Evolutionary conservation across 805 yeast genomes (phyloP).

Genomic region (Candida nitratophila): DNA sequence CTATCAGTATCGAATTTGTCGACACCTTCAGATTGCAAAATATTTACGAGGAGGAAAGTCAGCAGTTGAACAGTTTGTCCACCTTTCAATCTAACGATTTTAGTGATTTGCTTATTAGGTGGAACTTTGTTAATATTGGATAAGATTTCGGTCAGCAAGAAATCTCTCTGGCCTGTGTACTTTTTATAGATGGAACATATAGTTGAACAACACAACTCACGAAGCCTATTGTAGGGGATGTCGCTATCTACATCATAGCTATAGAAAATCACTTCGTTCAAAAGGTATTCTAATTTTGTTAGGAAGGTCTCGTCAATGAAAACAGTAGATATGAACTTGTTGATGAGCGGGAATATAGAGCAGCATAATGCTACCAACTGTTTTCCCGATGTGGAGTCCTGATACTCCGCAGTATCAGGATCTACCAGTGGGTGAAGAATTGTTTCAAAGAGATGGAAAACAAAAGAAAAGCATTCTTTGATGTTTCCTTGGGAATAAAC

Average conservation of each 20-base stretch:
- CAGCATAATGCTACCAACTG: neutral
- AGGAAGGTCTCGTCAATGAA: constrained; percentile 42
- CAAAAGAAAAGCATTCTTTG: constrained; percentile 31
- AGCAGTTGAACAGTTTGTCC: constrained; percentile 45
- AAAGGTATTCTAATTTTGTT: constrained; percentile 53
- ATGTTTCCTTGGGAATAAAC: constrained; percentile 41
- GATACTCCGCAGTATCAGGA: neutral
- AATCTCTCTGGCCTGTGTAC: constrained; percentile 46
- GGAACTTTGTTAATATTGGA: constrained; percentile 45
- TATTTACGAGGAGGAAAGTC: constrained; percentile 36
- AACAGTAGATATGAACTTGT: constrained; percentile 7
- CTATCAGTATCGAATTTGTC: neutral
- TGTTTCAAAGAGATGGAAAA: constrained; percentile 20
- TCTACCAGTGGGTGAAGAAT: neutral
- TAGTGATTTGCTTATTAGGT: constrained; percentile 32
- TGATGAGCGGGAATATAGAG: constrained; percentile 6
- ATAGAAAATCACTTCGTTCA: constrained; percentile 33
- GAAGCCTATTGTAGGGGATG: constrained; percentile 15
- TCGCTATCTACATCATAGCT: constrained; percentile 14
- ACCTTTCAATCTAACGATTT: constrained; percentile 34
- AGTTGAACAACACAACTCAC: constrained; percentile 26
- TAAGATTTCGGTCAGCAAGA: constrained; percentile 55
- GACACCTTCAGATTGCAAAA: constrained; percentile 23
- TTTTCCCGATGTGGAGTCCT: neutral
- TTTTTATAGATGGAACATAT: constrained; percentile 31